Percentiles rank a stretch among this genome's conserved stretches.
Evolutionary conservation across 345 rosid species (phyloP).

Genomic region (Barbarea vulgaris): DNA sequence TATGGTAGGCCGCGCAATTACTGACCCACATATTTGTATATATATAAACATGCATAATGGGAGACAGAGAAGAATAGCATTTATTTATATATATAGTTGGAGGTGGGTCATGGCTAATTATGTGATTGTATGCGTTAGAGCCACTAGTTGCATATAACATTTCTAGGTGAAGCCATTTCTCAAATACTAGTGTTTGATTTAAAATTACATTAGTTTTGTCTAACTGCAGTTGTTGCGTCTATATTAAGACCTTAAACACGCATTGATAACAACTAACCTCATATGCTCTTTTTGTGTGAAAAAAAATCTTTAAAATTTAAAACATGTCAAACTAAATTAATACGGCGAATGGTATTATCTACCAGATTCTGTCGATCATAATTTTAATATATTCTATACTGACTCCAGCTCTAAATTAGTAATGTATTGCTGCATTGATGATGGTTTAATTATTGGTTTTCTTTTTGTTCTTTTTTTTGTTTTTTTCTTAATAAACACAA

Average conservation of each 20-base stretch:
- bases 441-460: background rate
- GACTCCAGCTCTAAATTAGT: background rate
- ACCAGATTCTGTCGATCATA: background rate
- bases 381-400: background rate
- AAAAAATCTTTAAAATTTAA: background rate
- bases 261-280: background rate
- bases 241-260: conserved; percentile 1
- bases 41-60: conserved; percentile 31
- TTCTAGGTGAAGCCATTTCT: conserved; percentile 15
- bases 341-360: background rate
- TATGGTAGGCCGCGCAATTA: conserved; percentile 31
- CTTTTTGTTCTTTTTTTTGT: background rate
- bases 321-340: background rate
- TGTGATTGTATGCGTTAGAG: conserved; percentile 30
- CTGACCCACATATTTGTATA: conserved; percentile 35
- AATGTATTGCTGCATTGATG: background rate
- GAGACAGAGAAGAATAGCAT: conserved; percentile 36
- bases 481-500: background rate
- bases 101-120: conserved; percentile 37
- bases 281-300: background rate
- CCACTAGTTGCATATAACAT: conserved; percentile 31
- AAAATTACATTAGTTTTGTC: background rate
- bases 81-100: conserved; percentile 25
- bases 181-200: background rate
- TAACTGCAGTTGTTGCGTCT: conserved; percentile 2